Conservation (phyloP, 2,329 filamentous ascomycete genomes). For the Parascedosporium putredinis region DNA sequence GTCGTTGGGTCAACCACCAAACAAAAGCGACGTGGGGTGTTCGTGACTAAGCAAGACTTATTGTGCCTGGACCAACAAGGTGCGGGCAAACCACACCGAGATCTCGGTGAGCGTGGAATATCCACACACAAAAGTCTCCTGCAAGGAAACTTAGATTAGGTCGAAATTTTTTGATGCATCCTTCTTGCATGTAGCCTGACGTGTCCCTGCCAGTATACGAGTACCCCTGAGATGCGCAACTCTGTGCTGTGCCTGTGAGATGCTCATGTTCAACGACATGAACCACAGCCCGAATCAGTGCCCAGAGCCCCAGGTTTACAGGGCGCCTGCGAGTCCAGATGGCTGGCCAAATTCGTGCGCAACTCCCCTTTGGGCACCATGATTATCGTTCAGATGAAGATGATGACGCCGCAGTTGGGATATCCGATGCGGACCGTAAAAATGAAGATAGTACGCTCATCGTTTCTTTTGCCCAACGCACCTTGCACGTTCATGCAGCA, state of each 20-base stretch:
- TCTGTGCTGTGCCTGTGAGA: neutral
- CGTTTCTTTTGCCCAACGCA: too few relatives aligned
- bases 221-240: too few relatives aligned
- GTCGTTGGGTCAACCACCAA: neutral
- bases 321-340: constrained; percentile 2
- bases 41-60: neutral
- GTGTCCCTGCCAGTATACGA: neutral
- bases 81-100: too few relatives aligned
- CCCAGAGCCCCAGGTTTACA: neutral
- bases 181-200: too few relatives aligned
- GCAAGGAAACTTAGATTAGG: neutral
- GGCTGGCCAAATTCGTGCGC: constrained; percentile 2
- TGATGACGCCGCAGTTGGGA: neutral
- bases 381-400: neutral
- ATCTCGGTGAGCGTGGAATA: neutral
- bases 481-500: too few relatives aligned
- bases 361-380: constrained; percentile 1
- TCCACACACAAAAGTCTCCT: neutral
- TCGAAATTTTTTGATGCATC: neutral
- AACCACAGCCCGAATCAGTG: neutral
- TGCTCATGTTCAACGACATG: neutral
- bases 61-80: too few relatives aligned
- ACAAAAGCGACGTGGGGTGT: too few relatives aligned
- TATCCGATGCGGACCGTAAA: neutral
- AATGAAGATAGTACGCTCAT: neutral